Conservation (phyloP, 768 basidiomycete species). For the Boletus reticuloceps region DNA sequence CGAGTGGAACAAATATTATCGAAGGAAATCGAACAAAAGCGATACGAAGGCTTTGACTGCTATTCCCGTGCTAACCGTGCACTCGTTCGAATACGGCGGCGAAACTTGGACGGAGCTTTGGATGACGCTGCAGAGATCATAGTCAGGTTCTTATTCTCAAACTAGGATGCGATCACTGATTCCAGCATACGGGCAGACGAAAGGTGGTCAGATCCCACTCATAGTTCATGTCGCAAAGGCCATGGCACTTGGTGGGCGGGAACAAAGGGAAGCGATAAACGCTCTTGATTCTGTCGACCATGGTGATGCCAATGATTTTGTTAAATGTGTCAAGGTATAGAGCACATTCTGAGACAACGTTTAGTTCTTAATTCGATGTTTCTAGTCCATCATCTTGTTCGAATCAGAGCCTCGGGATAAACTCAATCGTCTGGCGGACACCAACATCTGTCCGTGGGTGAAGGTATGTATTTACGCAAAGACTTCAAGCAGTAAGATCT, state of each 20-base stretch:
- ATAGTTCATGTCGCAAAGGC: slow-evolving; percentile 5
- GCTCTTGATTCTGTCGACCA: not conserved
- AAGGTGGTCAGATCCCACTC: not conserved
- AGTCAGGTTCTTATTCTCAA: not conserved
- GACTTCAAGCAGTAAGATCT: not conserved
- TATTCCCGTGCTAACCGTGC: slow-evolving; percentile 16
- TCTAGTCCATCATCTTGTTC: slow-evolving; percentile 5
- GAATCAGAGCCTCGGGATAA: not conserved
- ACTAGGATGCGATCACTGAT: not conserved
- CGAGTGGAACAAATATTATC: slow-evolving; percentile 6
- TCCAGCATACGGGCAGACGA: not conserved
- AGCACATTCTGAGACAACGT: not conserved
- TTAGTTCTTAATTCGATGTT: not conserved
- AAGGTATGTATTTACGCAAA: not conserved
- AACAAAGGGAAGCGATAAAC: not conserved
- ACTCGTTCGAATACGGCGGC: slow-evolving; percentile 7
- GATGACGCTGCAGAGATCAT: not conserved
- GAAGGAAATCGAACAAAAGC: slow-evolving; percentile 7
- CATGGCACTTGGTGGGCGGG: not conserved
- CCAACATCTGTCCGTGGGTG: not conserved
- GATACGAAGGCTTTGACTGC: not conserved
- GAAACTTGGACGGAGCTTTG: slow-evolving; percentile 4
- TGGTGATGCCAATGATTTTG: not conserved
- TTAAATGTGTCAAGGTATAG: slow-evolving; percentile 9
- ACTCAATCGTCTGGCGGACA: not conserved